Percentiles rank a stretch among this genome's conserved stretches.
phyloP scores from a whole-genome alignment of 192 early-diverging fungal genomes.

The Jimgerdemannia flammicorona region DNA sequence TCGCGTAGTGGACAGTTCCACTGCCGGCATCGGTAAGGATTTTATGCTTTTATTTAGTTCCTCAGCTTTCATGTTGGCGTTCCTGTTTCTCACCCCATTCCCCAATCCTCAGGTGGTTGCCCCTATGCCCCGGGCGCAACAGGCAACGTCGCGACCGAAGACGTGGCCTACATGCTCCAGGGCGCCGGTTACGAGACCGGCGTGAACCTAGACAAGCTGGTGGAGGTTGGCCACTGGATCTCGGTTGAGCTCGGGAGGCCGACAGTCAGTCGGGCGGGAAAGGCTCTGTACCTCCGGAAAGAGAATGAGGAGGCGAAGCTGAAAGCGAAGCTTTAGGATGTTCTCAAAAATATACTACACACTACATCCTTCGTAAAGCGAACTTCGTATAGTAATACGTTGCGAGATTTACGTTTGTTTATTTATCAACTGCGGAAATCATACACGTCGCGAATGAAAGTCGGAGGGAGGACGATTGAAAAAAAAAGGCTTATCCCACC shows the following conservation, averaged over 20 bases:
- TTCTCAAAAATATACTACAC: no score
- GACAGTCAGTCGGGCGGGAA: conserved; percentile 56
- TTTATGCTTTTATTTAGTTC: background rate
- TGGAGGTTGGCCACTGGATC: conserved; percentile 84
- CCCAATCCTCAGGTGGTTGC: conserved; percentile 66
- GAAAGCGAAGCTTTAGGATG: background rate
- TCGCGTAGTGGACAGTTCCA: conserved; percentile 90
- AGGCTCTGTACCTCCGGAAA: conserved; percentile 26
- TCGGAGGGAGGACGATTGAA: no score
- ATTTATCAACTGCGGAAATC: no score
- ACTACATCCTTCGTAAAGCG: no score
- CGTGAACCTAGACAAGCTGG: conserved; percentile 69
- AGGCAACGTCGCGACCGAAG: conserved; percentile 96
- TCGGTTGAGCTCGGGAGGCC: conserved; percentile 69
- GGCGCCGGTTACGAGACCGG: conserved; percentile 82
- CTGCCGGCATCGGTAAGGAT: conserved; percentile 76
- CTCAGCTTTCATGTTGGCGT: background rate
- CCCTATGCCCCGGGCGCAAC: conserved; percentile 95
- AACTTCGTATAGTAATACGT: no score
- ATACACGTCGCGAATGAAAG: no score
- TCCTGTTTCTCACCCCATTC: conserved; percentile 8
- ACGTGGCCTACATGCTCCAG: conserved; percentile 90
- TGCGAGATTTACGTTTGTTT: no score
- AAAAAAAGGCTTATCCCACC: no score
- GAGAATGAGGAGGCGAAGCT: background rate